Base-by-base conservation (phyloP, 1,139 yeast genomes). In the Tardiomyces blankii region DNA sequence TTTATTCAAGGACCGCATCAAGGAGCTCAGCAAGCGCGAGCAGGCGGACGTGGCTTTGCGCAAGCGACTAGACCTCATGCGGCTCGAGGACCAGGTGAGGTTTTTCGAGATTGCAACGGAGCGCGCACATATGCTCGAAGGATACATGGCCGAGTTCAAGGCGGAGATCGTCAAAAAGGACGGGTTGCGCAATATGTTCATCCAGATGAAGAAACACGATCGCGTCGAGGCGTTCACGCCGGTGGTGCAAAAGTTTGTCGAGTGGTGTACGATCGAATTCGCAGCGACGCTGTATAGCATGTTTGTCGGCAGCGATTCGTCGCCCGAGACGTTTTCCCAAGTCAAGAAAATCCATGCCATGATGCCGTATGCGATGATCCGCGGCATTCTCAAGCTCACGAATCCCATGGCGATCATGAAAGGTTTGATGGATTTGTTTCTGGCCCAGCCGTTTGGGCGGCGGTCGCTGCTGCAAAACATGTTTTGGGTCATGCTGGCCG, bases 361-460 rank as follows among this genome's bases (percentile, higher is more conserved):
- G 49, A 77, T 88, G 65, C 97, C 96, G 0, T 88, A 88, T 60
- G 68, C 74, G 1, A 60, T 88, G 42, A 75, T 88, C 62, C 80
- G 81, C 44, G 86, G 86, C 16, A 81, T 89, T 30, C 64, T 89
- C 53, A 73, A 78, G 55, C 80, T 81, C 52, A 85, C 96, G 1
- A 89, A 89, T 58, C 97, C 97, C 2, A 78, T 87, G 64, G 77
- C 83, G 44, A 79, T 89, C 38, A 77, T 86, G 66, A 82, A 88
- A 48, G 78, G 83, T 23, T 67, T 88, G 56, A 73, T 88, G 30
- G 95, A 87, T 57, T 61, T 89, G 48, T 77, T 89, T 51, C 75
- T 89, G 63, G 84, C 88, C 18, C 87, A 82, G 55, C 80, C 94
- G 32, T 78, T 81, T 49, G 86, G 85, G 11, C 75, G 78, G 40